Percentiles rank a stretch among this genome's conserved stretches.
phyloP scores from a whole-genome alignment of 139 green algal species.

The Astrephomene gubernaculifera region DNA sequence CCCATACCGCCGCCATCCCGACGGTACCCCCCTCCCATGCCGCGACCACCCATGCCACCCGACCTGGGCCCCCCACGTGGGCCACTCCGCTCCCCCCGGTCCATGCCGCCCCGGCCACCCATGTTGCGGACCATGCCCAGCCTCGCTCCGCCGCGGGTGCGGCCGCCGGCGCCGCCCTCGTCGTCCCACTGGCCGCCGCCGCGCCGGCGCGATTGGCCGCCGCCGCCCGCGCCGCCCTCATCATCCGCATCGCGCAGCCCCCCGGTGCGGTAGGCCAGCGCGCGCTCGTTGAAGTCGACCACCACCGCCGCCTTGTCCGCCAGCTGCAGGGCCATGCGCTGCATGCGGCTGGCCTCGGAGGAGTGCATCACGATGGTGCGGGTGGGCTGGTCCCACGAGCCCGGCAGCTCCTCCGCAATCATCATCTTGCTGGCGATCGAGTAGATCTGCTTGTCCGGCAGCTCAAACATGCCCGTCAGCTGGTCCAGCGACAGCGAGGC shows the following conservation, averaged over 20 bases:
- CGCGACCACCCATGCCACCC: constrained; percentile 44
- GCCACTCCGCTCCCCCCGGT: constrained; percentile 48
- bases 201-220: constrained; percentile 25
- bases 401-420: constrained; percentile 90
- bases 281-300: constrained; percentile 97
- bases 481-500: constrained; percentile 85
- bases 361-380: constrained; percentile 94
- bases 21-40: constrained; percentile 44
- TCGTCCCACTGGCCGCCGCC: constrained; percentile 57
- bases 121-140: constrained; percentile 9
- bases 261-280: constrained; percentile 86
- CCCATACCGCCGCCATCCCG: constrained; percentile 55
- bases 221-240: constrained; percentile 35
- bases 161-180: constrained; percentile 38
- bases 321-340: constrained; percentile 83
- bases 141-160: neutral
- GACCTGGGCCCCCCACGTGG: constrained; percentile 48
- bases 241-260: constrained; percentile 66
- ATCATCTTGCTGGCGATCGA: constrained; percentile 92
- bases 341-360: constrained; percentile 82
- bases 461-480: constrained; percentile 91
- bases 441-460: constrained; percentile 79
- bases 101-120: constrained; percentile 19
- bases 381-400: constrained; percentile 94
- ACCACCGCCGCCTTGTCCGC: constrained; percentile 84